phyloP scores from a whole-genome alignment of 2,329 filamentous ascomycete species.

The Aspergillus intermedius region DNA sequence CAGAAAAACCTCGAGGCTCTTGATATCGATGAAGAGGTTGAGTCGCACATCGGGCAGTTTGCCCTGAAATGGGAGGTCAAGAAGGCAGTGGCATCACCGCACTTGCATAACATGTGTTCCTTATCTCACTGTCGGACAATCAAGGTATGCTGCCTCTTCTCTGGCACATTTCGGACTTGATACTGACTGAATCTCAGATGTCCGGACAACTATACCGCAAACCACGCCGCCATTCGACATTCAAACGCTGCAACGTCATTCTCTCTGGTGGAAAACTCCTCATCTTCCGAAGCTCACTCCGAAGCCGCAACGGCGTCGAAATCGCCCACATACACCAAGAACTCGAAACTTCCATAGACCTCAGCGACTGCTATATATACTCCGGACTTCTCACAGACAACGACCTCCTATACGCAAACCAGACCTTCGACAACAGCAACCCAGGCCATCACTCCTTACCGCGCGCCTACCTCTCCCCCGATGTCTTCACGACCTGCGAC shows the following conservation, averaged over 20 bases:
- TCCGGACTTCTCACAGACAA: constrained; percentile 56
- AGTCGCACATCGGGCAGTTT: constrained; percentile 60
- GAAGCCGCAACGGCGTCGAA: constrained; percentile 49
- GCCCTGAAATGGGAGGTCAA: constrained; percentile 63
- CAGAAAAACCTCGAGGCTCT: constrained; percentile 53
- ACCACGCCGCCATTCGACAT: constrained; percentile 55
- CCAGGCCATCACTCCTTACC: constrained; percentile 56
- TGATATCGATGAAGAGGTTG: constrained; percentile 59
- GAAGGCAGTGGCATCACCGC: constrained; percentile 55
- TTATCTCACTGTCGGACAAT: constrained; percentile 57
- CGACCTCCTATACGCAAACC: constrained; percentile 58
- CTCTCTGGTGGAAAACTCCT: constrained; percentile 55
- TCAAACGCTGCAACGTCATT: constrained; percentile 55
- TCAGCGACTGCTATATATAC: constrained; percentile 61
- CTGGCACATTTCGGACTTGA: constrained; percentile 1
- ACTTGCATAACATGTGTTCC: constrained; percentile 63
- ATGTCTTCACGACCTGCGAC: constrained; percentile 56
- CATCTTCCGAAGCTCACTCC: constrained; percentile 55
- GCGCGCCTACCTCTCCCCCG: constrained; percentile 51
- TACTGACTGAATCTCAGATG: constrained; percentile 34
- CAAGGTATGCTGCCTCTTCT: constrained; percentile 27
- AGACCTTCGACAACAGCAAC: constrained; percentile 57
- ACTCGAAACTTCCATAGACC: constrained; percentile 52
- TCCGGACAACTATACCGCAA: constrained; percentile 59
- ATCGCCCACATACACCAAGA: constrained; percentile 57